These are phyloP conservation scores for Neltuma alba DNA, from an alignment of 306 rosid species.

Conservation along the genomic window DNA sequence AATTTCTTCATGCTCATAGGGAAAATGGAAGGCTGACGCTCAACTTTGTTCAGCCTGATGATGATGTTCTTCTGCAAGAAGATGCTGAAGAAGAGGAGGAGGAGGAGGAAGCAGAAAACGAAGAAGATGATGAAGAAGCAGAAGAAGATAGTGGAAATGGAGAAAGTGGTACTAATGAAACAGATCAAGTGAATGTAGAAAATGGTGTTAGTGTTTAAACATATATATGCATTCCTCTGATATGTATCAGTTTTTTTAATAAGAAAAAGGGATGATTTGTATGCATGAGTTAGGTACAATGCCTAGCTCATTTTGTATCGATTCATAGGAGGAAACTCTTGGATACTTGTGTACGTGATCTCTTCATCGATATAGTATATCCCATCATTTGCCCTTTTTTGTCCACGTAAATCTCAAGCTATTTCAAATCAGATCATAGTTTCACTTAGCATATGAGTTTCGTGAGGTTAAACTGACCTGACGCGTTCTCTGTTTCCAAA, in stretches of 20 bases:
- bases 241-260: not conserved
- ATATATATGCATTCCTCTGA: not conserved
- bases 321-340: not conserved
- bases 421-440: not conserved
- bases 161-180: conserved; percentile 6
- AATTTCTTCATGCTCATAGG: conserved; percentile 76
- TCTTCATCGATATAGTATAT: not conserved
- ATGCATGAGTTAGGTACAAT: not conserved
- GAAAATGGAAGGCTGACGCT: conserved; percentile 83
- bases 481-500: not conserved
- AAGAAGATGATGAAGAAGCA: not conserved
- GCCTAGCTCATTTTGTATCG: not conserved
- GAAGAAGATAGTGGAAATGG: not conserved
- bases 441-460: not conserved
- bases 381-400: not conserved
- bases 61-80: conserved; percentile 37
- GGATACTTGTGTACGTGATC: not conserved
- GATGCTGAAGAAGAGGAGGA: not conserved
- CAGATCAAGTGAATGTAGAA: conserved; percentile 29
- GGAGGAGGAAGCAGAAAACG: not conserved
- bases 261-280: not conserved
- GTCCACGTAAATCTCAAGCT: not conserved
- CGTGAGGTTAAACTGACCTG: not conserved
- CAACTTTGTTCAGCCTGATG: conserved; percentile 52
- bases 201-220: not conserved